Conservation (phyloP, 1,284 basidiomycete genomes). For the Albatrellus sp. region DNA sequence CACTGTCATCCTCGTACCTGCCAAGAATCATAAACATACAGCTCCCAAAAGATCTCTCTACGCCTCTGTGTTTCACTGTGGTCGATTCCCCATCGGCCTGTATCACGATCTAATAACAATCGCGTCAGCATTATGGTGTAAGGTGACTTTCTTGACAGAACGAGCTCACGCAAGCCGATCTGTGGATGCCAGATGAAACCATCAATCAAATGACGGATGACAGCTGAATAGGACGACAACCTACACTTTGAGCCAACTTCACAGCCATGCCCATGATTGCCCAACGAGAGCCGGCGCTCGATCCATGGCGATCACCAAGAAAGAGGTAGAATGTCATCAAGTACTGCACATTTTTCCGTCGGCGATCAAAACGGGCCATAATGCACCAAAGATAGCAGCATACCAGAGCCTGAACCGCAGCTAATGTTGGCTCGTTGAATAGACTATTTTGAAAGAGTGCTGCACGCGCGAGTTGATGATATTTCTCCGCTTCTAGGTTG, state of each 20-base stretch:
- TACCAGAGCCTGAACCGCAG: slow-evolving; percentile 60
- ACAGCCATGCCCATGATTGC: slow-evolving; percentile 67
- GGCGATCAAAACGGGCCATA: neutral
- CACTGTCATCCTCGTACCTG: slow-evolving; percentile 27
- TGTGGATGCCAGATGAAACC: slow-evolving; percentile 16
- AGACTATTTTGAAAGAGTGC: slow-evolving; percentile 60
- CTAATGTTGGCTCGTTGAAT: slow-evolving; percentile 63
- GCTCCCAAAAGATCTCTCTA: slow-evolving; percentile 62
- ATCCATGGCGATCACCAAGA: slow-evolving; percentile 61
- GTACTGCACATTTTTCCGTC: slow-evolving; percentile 29
- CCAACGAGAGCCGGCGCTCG: slow-evolving; percentile 62
- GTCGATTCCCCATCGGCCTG: slow-evolving; percentile 54
- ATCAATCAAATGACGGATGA: slow-evolving; percentile 3
- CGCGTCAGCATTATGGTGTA: slow-evolving; percentile 1
- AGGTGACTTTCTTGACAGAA: slow-evolving; percentile 9
- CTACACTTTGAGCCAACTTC: slow-evolving; percentile 64
- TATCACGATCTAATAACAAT: slow-evolving; percentile 48
- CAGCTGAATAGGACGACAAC: neutral
- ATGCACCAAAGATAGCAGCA: slow-evolving; percentile 18
- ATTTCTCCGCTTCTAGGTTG: slow-evolving; percentile 67
- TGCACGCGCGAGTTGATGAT: slow-evolving; percentile 61
- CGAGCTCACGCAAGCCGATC: slow-evolving; percentile 60
- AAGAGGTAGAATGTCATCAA: slow-evolving; percentile 72
- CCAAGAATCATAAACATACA: slow-evolving; percentile 66
- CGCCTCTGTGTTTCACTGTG: slow-evolving; percentile 46